Evolutionary conservation across 306 rosid genomes (phyloP), one percentile per base, ranked within the genome.

Genomic region (Glycine soja): DNA sequence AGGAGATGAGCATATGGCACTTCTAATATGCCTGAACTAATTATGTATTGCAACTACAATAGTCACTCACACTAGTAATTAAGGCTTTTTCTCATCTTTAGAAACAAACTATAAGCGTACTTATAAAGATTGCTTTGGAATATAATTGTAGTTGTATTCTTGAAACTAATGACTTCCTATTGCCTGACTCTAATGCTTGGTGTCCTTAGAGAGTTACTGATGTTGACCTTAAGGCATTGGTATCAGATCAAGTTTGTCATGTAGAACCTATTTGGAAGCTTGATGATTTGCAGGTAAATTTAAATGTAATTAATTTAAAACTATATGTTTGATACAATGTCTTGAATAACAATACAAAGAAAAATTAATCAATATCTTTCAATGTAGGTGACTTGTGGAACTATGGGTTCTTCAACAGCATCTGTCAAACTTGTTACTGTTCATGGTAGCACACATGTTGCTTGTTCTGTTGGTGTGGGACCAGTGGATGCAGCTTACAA

Each of bases 401-500:
- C 43, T 65, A 83, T 88, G 63, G 93, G 86, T 72, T 90, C 85
- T 76, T 83, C 97, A 16, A 91, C 97, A 0, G 88, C 95, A 19
- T 91, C 97, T 3, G 87, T 93, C 38, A 91, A 90, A 86, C 90
- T 93, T 50, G 38, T 84, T 73, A 74, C 67, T 80, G 48, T 68
- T 24, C 81, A 86, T 77, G 95, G 93, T 76, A 79, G 14, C 57
- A 85, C 85, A 56, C 86, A 89, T 50, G 80, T 93, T 78, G 90
- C 93, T 68, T 90, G 93, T 86, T 85, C 95, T n/a, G 78, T 87
- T 50, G 98, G 95, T 69, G 88, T 92, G 1, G 98, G 97, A 18
- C 97, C 97, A 8, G 95, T 93, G 78, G 98, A 93, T 88, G 86
- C 98, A 64, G 90, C 95, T 81, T 91, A 85, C 85, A 91, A 83